phyloP scores from a whole-genome alignment of 176 grass and related monocot genomes.

The Oryza punctata region DNA sequence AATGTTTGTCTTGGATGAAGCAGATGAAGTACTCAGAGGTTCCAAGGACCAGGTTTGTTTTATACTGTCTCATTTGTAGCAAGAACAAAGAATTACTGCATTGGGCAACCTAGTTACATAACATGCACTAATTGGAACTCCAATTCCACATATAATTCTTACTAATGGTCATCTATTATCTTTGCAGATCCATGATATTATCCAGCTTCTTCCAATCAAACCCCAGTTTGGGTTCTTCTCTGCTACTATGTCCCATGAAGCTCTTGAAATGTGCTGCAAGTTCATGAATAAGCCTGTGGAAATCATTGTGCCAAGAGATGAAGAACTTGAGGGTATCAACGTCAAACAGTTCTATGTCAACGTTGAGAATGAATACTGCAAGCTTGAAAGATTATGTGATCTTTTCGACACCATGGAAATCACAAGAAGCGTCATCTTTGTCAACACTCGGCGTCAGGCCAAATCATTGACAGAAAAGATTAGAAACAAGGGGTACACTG shows the following conservation, averaged over 20 bases:
- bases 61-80: background rate
- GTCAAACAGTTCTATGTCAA: slow-evolving; percentile 53
- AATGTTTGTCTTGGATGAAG: slow-evolving; percentile 79
- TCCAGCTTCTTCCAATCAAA: slow-evolving; percentile 58
- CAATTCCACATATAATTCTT: background rate
- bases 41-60: slow-evolving; percentile 71
- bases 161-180: background rate
- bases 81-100: background rate
- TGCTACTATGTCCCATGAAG: slow-evolving; percentile 55
- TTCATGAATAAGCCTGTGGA: slow-evolving; percentile 56
- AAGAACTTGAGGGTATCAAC: slow-evolving; percentile 59
- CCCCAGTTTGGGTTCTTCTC: slow-evolving; percentile 72
- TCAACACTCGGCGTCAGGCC: slow-evolving; percentile 50
- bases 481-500: slow-evolving; percentile 47
- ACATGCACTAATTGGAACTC: background rate
- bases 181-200: slow-evolving; percentile 61
- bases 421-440: slow-evolving; percentile 56
- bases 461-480: slow-evolving; percentile 51
- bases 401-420: slow-evolving; percentile 42
- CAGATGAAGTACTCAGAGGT: slow-evolving; percentile 72
- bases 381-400: slow-evolving; percentile 57
- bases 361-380: slow-evolving; percentile 57
- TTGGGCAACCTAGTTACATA: background rate
- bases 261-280: slow-evolving; percentile 46
- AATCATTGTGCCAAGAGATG: slow-evolving; percentile 58